These are phyloP conservation scores for Chaetomium fimeti DNA, from an alignment of 495 filamentous ascomycete genomes.

Conservation along the genomic window DNA sequence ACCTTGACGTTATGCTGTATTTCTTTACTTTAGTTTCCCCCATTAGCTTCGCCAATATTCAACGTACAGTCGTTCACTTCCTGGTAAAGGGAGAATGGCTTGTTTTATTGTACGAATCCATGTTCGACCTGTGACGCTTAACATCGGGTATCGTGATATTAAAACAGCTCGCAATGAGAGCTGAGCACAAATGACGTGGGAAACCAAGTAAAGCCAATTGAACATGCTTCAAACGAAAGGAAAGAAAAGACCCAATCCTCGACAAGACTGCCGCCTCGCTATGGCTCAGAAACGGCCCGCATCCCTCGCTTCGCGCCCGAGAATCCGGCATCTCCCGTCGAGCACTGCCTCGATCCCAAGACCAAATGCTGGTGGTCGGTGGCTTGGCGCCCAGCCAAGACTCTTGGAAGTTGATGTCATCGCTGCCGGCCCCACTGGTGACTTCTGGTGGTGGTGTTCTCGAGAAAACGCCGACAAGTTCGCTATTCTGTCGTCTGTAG, in stretches of 20 bases:
- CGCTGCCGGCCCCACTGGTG: no score
- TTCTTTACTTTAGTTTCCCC: no score
- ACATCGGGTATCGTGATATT: slow-evolving; percentile 21
- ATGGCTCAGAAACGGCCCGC: slow-evolving; percentile 3
- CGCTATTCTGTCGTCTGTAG: not conserved
- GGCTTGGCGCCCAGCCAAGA: not conserved
- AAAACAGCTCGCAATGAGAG: slow-evolving; percentile 6
- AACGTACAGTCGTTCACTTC: not conserved
- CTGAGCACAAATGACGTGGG: not conserved
- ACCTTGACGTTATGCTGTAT: no score
- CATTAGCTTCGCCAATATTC: no score
- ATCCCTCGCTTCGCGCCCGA: not conserved
- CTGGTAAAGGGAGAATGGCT: not conserved
- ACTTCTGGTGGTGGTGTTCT: not conserved
- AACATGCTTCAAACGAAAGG: not conserved
- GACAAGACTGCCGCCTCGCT: not conserved
- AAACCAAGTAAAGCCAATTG: not conserved
- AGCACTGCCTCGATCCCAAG: not conserved
- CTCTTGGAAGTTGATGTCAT: no score
- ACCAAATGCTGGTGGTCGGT: not conserved
- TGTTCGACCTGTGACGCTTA: slow-evolving; percentile 12
- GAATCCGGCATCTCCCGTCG: not conserved
- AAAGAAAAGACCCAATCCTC: not conserved
- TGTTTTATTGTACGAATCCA: slow-evolving; percentile 16
- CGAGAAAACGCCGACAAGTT: not conserved